Evolutionary conservation across 805 yeast genomes (phyloP).

Genomic region (Pichia paraexigua): DNA sequence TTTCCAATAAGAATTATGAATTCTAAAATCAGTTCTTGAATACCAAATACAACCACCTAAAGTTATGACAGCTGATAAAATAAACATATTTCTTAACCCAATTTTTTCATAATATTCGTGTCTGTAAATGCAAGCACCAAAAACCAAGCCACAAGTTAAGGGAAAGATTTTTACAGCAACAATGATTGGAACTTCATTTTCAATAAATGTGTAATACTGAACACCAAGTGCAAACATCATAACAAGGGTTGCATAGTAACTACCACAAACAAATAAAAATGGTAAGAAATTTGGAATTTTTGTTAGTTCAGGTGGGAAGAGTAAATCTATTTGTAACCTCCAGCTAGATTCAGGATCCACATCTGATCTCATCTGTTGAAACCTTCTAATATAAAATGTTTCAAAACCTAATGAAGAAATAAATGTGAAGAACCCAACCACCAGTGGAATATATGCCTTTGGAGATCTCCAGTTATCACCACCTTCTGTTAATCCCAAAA

Average conservation of each 20-base stretch:
- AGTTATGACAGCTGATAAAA: conserved; percentile 8
- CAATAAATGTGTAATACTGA: conserved; percentile 23
- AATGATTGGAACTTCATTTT: conserved; percentile 25
- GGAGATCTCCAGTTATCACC: conserved; percentile 37
- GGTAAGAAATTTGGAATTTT: conserved; percentile 17
- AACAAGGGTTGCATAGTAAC: conserved; percentile 7
- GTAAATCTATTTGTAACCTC: conserved; percentile 12
- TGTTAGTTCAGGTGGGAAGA: conserved; percentile 18
- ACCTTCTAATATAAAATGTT: conserved; percentile 13
- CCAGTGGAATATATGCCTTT: conserved; percentile 33
- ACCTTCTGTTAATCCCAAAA: conserved; percentile 39
- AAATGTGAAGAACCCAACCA: conserved; percentile 31
- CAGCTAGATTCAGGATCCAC: conserved; percentile 8
- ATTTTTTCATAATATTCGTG: conserved; percentile 9
- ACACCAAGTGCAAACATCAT: conserved; percentile 7
- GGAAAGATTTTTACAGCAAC: conserved; percentile 33
- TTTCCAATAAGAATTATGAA: conserved; percentile 18
- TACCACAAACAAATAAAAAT: conserved; percentile 8
- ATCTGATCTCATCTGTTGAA: conserved; percentile 7
- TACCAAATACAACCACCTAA: conserved; percentile 18
- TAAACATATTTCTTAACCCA: conserved; percentile 18
- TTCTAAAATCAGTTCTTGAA: conserved; percentile 13
- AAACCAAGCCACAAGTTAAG: conserved; percentile 23
- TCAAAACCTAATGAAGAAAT: conserved; percentile 27
- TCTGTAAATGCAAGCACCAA: conserved; percentile 22